These are phyloP conservation scores for Neonectria neomacrospora DNA, from an alignment of 2,329 filamentous ascomycete species.

Conservation along the genomic window DNA sequence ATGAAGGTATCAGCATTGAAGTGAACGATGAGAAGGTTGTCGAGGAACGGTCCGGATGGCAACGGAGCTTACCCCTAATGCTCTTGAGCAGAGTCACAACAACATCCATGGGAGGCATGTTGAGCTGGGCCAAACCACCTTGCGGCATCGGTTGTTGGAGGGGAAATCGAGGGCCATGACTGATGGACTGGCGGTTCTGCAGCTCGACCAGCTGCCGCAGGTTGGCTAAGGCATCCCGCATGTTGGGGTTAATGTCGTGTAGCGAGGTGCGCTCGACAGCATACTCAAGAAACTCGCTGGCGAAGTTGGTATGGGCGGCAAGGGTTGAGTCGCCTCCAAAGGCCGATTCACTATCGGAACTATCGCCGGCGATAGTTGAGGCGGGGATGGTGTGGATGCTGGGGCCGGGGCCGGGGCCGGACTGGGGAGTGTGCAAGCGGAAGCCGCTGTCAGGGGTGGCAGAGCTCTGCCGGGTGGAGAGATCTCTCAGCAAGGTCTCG, in stretches of 20 bases:
- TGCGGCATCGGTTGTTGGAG: slow-evolving; percentile 58
- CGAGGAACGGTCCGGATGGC: not conserved
- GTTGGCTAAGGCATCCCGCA: slow-evolving; percentile 62
- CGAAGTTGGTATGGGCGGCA: slow-evolving; percentile 63
- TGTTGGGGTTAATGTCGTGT: slow-evolving; percentile 59
- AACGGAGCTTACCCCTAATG: slow-evolving; percentile 53
- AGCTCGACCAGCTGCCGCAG: slow-evolving; percentile 64
- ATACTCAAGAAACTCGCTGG: slow-evolving; percentile 64
- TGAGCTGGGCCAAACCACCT: slow-evolving; percentile 61
- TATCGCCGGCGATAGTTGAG: slow-evolving; percentile 51
- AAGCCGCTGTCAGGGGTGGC: slow-evolving; percentile 40
- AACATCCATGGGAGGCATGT: slow-evolving; percentile 63
- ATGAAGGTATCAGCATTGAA: slow-evolving; percentile 12
- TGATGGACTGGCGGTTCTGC: slow-evolving; percentile 56
- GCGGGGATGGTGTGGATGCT: slow-evolving; percentile 41
- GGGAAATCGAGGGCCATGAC: slow-evolving; percentile 57
- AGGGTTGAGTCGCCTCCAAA: slow-evolving; percentile 62
- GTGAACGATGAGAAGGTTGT: not conserved
- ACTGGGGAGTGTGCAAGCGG: slow-evolving; percentile 39
- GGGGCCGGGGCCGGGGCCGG: slow-evolving; percentile 27
- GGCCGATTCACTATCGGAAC: slow-evolving; percentile 53
- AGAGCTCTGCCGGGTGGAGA: slow-evolving; percentile 45
- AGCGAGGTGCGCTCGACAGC: slow-evolving; percentile 62
- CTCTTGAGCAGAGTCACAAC: slow-evolving; percentile 62
- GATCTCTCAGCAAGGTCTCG: slow-evolving; percentile 55